Evolutionary conservation across 257 asterid species (phyloP).

Genomic region (Salvia miltiorrhiza): DNA sequence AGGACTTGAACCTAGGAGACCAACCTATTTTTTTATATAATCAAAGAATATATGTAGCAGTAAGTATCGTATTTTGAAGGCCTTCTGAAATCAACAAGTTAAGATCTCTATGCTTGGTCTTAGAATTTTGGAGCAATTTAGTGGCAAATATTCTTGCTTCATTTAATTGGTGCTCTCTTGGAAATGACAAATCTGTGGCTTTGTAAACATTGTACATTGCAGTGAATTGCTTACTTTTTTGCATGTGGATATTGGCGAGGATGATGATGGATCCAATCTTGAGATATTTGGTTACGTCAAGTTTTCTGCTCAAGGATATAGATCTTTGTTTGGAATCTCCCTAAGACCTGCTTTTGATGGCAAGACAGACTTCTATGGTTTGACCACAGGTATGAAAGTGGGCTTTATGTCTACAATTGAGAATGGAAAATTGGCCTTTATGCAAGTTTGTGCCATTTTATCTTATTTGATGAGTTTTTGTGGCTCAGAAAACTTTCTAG

Average conservation of each 20-base stretch:
- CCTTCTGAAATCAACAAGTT: slow-evolving; percentile 27
- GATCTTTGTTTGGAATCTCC: slow-evolving; percentile 79
- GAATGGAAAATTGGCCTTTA: slow-evolving; percentile 12
- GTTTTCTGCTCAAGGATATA: slow-evolving; percentile 62
- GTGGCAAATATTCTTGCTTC: slow-evolving; percentile 41
- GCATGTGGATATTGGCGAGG: slow-evolving; percentile 72
- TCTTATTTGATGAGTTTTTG: slow-evolving; percentile 30
- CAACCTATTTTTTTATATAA: slow-evolving; percentile 34
- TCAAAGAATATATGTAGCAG: background rate
- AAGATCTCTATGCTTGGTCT: slow-evolving; percentile 11
- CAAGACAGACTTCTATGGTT: slow-evolving; percentile 71
- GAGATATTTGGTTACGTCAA: slow-evolving; percentile 70
- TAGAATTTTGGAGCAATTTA: slow-evolving; percentile 28
- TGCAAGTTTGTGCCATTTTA: slow-evolving; percentile 20
- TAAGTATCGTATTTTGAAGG: slow-evolving; percentile 36
- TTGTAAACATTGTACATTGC: slow-evolving; percentile 40
- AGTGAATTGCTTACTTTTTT: too few relatives aligned
- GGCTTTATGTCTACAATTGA: slow-evolving; percentile 67
- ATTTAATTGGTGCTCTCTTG: slow-evolving; percentile 39
- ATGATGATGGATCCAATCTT: slow-evolving; percentile 70
- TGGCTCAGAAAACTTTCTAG: slow-evolving; percentile 19
- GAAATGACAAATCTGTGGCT: slow-evolving; percentile 49
- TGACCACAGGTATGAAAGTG: slow-evolving; percentile 83
- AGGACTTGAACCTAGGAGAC: too few relatives aligned
- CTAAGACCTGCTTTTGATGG: slow-evolving; percentile 84